A percentile compares a stretch with the other conserved stretches of the same genome.
Conservation (phyloP, 208 protist species). For the Wallacemonas sp. region DNA sequence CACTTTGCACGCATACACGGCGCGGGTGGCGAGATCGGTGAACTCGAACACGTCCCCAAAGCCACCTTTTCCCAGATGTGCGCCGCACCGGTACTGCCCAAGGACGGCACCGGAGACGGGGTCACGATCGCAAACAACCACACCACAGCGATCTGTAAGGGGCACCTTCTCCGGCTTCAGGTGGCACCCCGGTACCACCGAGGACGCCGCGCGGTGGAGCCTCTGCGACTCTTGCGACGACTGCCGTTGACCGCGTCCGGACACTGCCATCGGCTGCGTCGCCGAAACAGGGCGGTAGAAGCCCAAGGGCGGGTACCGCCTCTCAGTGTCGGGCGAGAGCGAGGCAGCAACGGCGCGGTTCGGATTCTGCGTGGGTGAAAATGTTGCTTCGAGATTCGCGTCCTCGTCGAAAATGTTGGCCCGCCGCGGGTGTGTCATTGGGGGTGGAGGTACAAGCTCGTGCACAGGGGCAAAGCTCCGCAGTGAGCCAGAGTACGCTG, state of each 20-base stretch:
- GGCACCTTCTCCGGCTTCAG: background rate
- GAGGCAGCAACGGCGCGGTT: constrained; percentile 35
- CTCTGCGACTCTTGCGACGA: background rate
- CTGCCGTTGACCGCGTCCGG: background rate
- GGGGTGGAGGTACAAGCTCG: constrained; percentile 26
- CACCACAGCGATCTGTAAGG: constrained; percentile 20
- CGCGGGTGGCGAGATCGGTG: constrained; percentile 26
- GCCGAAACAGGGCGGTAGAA: constrained; percentile 13
- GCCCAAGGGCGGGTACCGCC: constrained; percentile 20
- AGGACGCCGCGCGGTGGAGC: constrained; percentile 14
- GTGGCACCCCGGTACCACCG: constrained; percentile 11
- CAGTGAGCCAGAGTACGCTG: background rate
- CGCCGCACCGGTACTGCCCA: constrained; percentile 37
- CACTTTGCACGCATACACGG: constrained; percentile 64
- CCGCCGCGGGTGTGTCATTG: constrained; percentile 11
- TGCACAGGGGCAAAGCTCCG: background rate
- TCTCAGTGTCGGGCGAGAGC: constrained; percentile 34
- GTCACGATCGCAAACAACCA: constrained; percentile 39
- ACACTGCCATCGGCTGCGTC: background rate
- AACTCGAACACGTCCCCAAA: constrained; percentile 67
- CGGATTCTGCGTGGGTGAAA: constrained; percentile 12
- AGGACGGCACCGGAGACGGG: constrained; percentile 23
- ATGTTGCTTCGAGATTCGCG: constrained; percentile 11
- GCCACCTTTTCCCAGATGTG: constrained; percentile 62
- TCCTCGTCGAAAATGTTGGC: constrained; percentile 30